Base-by-base conservation (phyloP, 2,329 filamentous ascomycete genomes). In the Trichophyton benhamiae region DNA sequence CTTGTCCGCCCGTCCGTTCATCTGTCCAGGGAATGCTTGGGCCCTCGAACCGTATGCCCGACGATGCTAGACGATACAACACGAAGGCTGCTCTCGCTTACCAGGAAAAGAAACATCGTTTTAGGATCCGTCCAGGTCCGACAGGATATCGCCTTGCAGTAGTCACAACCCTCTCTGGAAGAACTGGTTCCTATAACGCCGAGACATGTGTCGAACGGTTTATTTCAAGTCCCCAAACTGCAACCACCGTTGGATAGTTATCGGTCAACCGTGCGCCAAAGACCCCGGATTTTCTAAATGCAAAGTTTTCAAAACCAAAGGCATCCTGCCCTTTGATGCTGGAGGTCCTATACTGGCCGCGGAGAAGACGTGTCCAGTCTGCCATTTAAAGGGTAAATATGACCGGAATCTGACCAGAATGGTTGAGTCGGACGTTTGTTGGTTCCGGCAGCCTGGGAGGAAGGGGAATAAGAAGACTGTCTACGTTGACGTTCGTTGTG, bases 161-260 rank as follows among this genome's bases (percentile, higher is more conserved):
- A 53, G 11, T 30, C 2, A 53, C 20, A 53, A 5, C 22, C 30
- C 49, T 13, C 11, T 38, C 8, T 13, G 3, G 2, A 15, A 17
- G 22, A 49, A 44, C 52, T 42, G 13, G 52, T 52, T 53, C 49
- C 49, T 30, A 27, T 53, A 53, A 48, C 44, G 44, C 49, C 27
- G 49, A 53, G 44, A 61, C 8, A 82, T 82, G 80, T 82, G 80
- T 67, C 69, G 70, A 30, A 76, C 75, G 36, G 72, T 72, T 15
- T 71, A 74, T 58, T 79, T 75, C 70, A 73, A 75, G 65, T 79
- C 78, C 0, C 68, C 70, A 5, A 72, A 70, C 58, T 82, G 80
- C 68, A 67, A 68, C 6, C 79, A 81, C 64, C 70, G 74, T 30
- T 82, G 79, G 78, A 68, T 80, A 60, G 75, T 73, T 25, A 76